Evolutionary conservation across 2,329 filamentous ascomycete species (phyloP).

Genomic region (Akanthomyces lecanii): DNA sequence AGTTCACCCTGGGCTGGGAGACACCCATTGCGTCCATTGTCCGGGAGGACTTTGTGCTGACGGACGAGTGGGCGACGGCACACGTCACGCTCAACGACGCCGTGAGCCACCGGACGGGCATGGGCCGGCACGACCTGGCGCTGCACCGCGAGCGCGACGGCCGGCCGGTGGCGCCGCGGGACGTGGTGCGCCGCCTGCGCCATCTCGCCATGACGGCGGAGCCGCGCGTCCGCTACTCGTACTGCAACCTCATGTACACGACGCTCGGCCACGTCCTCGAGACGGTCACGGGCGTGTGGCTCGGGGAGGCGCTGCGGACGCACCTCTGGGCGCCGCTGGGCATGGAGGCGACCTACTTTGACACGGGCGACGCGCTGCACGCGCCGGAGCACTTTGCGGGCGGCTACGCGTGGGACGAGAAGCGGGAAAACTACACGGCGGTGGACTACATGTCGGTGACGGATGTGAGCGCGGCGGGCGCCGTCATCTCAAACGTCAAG

Average conservation of each 20-base stretch:
- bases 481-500: constrained; percentile 34
- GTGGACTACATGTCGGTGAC: constrained; percentile 29
- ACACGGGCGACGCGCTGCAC: constrained; percentile 19
- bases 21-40: constrained; percentile 45
- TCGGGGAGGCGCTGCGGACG: constrained; percentile 34
- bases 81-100: constrained; percentile 52
- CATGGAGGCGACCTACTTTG: constrained; percentile 40
- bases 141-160: constrained; percentile 14
- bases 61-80: constrained; percentile 41
- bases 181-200: constrained; percentile 35
- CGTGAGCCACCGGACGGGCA: constrained; percentile 48
- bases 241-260: constrained; percentile 45
- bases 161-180: constrained; percentile 25
- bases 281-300: constrained; percentile 27
- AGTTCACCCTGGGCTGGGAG: constrained; percentile 38
- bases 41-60: constrained; percentile 48
- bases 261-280: constrained; percentile 38
- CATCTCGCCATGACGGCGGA: constrained; percentile 39
- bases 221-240: constrained; percentile 39
- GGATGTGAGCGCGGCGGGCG: constrained; percentile 34
- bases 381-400: constrained; percentile 29
- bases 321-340: constrained; percentile 36
- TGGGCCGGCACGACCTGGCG: constrained; percentile 39
- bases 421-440: constrained; percentile 20
- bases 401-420: constrained; percentile 34